Percentiles rank a stretch among this genome's conserved stretches.
These are phyloP conservation scores for Chlorencoelia australis DNA, from an alignment of 2,329 filamentous ascomycete genomes.

Conservation along the genomic window DNA sequence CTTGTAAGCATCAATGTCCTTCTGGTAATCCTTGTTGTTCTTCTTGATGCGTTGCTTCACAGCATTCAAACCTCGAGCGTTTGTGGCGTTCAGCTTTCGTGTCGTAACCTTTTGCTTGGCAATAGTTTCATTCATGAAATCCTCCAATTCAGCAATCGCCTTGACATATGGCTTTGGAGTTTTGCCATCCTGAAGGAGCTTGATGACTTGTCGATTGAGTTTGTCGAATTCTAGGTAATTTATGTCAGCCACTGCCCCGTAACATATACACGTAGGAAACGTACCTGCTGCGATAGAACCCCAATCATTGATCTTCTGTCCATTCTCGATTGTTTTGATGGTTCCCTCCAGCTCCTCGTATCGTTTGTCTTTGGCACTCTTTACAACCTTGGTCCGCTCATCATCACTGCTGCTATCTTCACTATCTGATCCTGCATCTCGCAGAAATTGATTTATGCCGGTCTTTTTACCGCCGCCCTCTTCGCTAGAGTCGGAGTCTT, in stretches of 20 bases:
- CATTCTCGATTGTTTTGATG: conserved; percentile 89
- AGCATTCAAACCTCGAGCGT: conserved; percentile 86
- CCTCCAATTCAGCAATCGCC: conserved; percentile 86
- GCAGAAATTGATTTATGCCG: conserved; percentile 79
- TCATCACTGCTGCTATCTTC: conserved; percentile 71
- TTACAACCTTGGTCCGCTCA: conserved; percentile 76
- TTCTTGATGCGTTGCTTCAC: conserved; percentile 99
- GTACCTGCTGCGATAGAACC: conserved; percentile 79
- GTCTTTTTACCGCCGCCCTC: conserved; percentile 53
- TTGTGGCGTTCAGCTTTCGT: conserved; percentile 98
- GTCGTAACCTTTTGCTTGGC: conserved; percentile 91
- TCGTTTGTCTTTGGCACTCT: conserved; percentile 97
- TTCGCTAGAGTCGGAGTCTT: conserved; percentile 41
- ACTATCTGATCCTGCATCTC: conserved; percentile 58
- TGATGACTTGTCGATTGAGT: conserved; percentile 75
- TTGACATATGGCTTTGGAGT: conserved; percentile 88
- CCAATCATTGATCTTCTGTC: conserved; percentile 97
- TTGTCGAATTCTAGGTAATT: conserved; percentile 73
- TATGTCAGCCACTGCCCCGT: conserved; percentile 12
- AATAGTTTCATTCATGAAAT: conserved; percentile 85
- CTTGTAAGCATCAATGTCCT: conserved; percentile 79
- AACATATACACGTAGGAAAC: conserved; percentile 25
- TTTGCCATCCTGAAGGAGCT: conserved; percentile 67
- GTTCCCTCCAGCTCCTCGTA: conserved; percentile 86
- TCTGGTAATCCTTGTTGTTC: conserved; percentile 90